A percentile compares a stretch with the other conserved stretches of the same genome.
Evolutionary conservation across 331 rosid genomes (phyloP).

Genomic region (Quercus phellos): DNA sequence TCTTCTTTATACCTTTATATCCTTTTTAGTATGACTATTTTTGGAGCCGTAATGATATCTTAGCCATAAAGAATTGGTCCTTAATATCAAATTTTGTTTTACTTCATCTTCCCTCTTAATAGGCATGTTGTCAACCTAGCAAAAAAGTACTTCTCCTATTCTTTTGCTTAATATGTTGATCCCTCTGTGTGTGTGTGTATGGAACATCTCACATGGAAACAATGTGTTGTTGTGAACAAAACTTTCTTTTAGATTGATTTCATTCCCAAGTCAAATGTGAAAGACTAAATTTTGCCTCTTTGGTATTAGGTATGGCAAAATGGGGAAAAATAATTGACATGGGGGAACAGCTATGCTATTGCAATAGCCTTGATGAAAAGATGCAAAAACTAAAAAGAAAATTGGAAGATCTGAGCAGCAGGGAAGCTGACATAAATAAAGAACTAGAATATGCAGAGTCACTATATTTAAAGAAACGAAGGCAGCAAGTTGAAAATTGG

Average conservation of each 20-base stretch:
- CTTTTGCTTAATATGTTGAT: background rate
- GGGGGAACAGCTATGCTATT: background rate
- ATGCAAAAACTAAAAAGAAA: constrained; percentile 24
- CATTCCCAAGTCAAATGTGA: background rate
- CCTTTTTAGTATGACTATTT: too few species aligned
- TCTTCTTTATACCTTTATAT: too few species aligned
- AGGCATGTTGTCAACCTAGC: too few species aligned
- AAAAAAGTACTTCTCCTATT: background rate
- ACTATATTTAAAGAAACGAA: constrained; percentile 21
- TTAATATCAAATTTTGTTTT: too few species aligned
- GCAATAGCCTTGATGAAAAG: background rate
- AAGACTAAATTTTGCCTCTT: background rate
- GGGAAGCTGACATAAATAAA: constrained; percentile 20
- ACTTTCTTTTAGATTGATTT: background rate
- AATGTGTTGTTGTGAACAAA: background rate
- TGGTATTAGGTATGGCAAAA: constrained; percentile 1
- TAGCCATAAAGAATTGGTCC: too few species aligned
- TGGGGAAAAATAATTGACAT: background rate
- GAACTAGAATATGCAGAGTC: constrained; percentile 26
- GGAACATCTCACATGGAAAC: background rate
- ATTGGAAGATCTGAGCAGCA: constrained; percentile 28
- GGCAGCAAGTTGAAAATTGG: constrained; percentile 21
- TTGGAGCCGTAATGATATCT: too few species aligned
- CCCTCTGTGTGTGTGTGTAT: background rate
- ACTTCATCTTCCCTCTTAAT: too few species aligned